Base-by-base conservation (phyloP, 2,329 filamentous ascomycete species). In the Paraphoma chrysanthemicola region DNA sequence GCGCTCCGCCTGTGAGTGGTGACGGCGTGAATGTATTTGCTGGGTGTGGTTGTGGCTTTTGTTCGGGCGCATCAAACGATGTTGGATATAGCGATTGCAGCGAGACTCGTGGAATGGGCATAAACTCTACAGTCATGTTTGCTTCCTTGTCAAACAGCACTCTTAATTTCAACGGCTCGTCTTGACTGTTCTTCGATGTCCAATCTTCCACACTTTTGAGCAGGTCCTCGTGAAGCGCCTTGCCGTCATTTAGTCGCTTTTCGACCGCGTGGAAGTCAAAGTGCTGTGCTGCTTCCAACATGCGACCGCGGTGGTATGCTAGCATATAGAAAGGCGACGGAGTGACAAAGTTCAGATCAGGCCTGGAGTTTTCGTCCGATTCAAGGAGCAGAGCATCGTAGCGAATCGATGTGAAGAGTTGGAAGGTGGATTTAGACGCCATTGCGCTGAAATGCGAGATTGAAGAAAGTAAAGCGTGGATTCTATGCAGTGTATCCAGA, bases 291-390 rank as follows among this genome's bases (percentile, higher is more conserved):
- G 83, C 81, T 67, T 81, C 83, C n/a, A 92, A 81, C 72, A 97
- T 85, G 51, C 93, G 89, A 72, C 93, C 90, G 44, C 87, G 86
- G 74, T 97, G 93, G 64, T 89, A 88, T 55, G 87, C 82, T 14
- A 95, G 84, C 83, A 96, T 92, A 75, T 96, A 96, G 65, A 92
- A 88, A 0, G 88, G 85, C 8, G 87, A 90, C 6, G 79, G 70
- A 28, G 80, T 77, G 28, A 69, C 62, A 64, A 79, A 81, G 67
- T 87, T 88, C 78, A 73, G 69, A 50, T 58, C 64, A 38, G 65
- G 66, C 43, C 82, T 88, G 16, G 81, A 84, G 51, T 78, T 79
- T 53, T 77, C 70, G 1, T 54, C 14, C 2, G 72, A 76, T 12
- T 57, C 54, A 0, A 74, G 62, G 10, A 78, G 75, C 14, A 76